These are phyloP conservation scores for Kregervanrija delftensis DNA, from an alignment of 805 yeast genomes.

Conservation along the genomic window DNA sequence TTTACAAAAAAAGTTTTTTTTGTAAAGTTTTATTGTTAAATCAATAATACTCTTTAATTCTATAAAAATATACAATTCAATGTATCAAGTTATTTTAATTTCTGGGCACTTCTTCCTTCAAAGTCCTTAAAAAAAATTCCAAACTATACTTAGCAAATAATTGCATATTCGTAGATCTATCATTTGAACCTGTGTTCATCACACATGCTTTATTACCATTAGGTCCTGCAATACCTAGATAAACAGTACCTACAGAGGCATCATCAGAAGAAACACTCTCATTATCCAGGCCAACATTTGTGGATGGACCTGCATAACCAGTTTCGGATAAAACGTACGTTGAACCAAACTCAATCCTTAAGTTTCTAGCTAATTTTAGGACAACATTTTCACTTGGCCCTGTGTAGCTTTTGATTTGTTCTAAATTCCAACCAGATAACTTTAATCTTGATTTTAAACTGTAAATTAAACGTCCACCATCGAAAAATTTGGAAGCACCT, in stretches of 20 bases:
- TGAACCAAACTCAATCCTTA: slow-evolving; percentile 74
- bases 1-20: too few species aligned
- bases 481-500: slow-evolving; percentile 78
- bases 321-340: slow-evolving; percentile 80
- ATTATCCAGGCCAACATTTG: slow-evolving; percentile 30
- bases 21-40: too few species aligned
- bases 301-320: slow-evolving; percentile 79
- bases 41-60: too few species aligned
- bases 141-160: slow-evolving; percentile 65
- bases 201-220: slow-evolving; percentile 42
- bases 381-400: slow-evolving; percentile 81
- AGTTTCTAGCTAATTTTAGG: slow-evolving; percentile 66
- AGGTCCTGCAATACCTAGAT: slow-evolving; percentile 66
- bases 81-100: too few species aligned
- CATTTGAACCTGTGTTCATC: slow-evolving; percentile 37
- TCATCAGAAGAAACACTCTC: slow-evolving; percentile 20
- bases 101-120: neutral
- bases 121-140: slow-evolving; percentile 13
- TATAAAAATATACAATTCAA: neutral
- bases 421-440: slow-evolving; percentile 70
- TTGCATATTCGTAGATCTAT: slow-evolving; percentile 67
- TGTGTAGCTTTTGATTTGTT: slow-evolving; percentile 64
- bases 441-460: slow-evolving; percentile 68
- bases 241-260: slow-evolving; percentile 57
- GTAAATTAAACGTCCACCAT: slow-evolving; percentile 79